Percentiles rank a stretch among this genome's conserved stretches.
Evolutionary conservation across 495 filamentous ascomycete genomes (phyloP).

Genomic region (Xylaria venustula): DNA sequence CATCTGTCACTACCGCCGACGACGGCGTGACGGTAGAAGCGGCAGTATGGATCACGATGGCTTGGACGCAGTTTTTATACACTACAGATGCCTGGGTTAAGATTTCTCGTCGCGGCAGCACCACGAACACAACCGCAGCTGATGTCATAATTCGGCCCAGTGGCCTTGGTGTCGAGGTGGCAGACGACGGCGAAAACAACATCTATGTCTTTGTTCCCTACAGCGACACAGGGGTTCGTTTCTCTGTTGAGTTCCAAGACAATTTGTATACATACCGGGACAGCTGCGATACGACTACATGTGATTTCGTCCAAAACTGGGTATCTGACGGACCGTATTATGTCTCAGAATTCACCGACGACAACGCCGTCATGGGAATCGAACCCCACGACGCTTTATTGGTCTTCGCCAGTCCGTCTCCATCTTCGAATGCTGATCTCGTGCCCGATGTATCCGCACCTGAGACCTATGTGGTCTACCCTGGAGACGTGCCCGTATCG

Average conservation of each 20-base stretch:
- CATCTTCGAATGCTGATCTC: neutral
- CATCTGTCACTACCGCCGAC: too few species aligned
- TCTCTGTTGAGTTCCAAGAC: neutral
- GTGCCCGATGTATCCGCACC: neutral
- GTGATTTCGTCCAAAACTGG: neutral
- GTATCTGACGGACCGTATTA: neutral
- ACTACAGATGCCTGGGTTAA: conserved; percentile 20
- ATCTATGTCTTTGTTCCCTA: neutral
- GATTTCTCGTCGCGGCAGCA: conserved; percentile 19
- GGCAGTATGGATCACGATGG: conserved; percentile 13
- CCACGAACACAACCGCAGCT: neutral
- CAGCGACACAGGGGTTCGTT: neutral
- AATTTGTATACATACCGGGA: neutral
- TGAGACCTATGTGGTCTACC: neutral
- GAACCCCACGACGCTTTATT: neutral
- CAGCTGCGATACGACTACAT: neutral
- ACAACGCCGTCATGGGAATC: neutral
- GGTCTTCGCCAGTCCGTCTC: conserved; percentile 1
- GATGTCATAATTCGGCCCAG: conserved; percentile 20
- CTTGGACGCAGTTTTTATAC: conserved; percentile 25
- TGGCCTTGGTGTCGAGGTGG: neutral
- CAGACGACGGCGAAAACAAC: neutral
- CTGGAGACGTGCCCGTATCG: neutral
- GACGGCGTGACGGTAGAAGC: too few species aligned
- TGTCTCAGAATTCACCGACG: neutral